Evolutionary conservation across 2,329 filamentous ascomycete species (phyloP), one percentile per base, ranked within the genome.

Genomic region (Myriosclerotinia scirpicola): DNA sequence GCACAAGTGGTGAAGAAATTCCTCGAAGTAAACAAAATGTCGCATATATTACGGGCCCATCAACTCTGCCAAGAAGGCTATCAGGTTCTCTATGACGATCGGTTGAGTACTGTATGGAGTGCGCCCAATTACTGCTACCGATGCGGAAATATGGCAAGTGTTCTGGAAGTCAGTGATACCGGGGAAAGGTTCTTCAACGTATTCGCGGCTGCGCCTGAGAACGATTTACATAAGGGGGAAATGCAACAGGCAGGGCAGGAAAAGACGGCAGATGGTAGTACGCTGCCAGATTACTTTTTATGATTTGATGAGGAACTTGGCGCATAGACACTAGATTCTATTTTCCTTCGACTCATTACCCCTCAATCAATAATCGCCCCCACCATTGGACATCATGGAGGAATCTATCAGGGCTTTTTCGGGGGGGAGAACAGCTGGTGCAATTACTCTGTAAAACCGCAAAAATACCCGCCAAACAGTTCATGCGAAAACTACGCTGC

Each of bases 1-100:
- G 93, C 93, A 8, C 95, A 98, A 78, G 95, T 99, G 20, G 95
- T 99, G 62, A 96, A 94, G 80, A 99, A 99, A 80, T 99, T 99
- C 79, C 83, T 99, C 42, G 92, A 95, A 73, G 93, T 99, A 73
- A 99, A 99, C 80, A 90, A 87, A 78, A 98, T 99, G 93, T 94
- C 90, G 42, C 95, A 99, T 78, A 99, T 99, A 71, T 83, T 99
- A 66, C 91, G 95, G 34, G 95, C 95, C n/a, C 95, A 99, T 79
- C 95, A 99, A 81, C 85, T 99, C 5, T 99, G 95, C 78, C 95
- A 99, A 78, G 95, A 99, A 80, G 95, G 95, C 0, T 99, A 94
- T 78, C 95, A 98, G 80, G 91, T 98, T 56, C 86, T 99, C 20
- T 99, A 97, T 78, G 94, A 98, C 75, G 94, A 98, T 79, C 87